Evolutionary conservation across 2,329 filamentous ascomycete species (phyloP), one percentile per base, ranked within the genome.

Genomic region (Phialocephala subalpina): DNA sequence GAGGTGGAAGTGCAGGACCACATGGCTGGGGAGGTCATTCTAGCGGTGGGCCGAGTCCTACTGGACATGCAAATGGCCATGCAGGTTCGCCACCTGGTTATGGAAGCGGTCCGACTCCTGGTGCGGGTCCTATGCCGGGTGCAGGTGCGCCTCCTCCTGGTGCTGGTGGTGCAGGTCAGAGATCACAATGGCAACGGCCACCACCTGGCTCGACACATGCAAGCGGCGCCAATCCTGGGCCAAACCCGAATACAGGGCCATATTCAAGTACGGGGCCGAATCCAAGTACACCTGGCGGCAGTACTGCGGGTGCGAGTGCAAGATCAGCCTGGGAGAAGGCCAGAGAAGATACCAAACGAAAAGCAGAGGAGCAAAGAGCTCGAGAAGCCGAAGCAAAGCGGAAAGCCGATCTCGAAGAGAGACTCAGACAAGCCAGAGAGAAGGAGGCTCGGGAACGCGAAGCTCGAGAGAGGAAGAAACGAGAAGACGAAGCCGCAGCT

Each of bases 301-400:
- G 64, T 35, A 67, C 70, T 22, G 61, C 63, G 18, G 68, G 70
- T 42, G 69, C 65, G 38, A 53, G 49, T 49, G 78, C 80, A 0
- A 85, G 83, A 73, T 80, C 82, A 9, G 81, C 86, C 0, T 92
- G 90, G 90, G 89, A 92, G 71, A 90, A 87, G 75, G 90, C 89
- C 3, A 82, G 89, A 62, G 90, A 92, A 73, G 89, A 92, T 70
- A 90, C 86, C 22, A 82, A 86, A 52, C 61, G 60, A 42, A 64
- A 64, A 47, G 62, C 55, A 22, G 62, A 64, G n/a, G 62, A 62
- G 36, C 56, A 45, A 22, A 56, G 47, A 33, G 40, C 53, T 33
- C 27, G 58, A 59, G 29, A 64, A 53, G 66, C 62, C 1, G 64
- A 65, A 20, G 63, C 58, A 14, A 62, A 58, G 27, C 42, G 59